These are phyloP conservation scores for Tetraselmis striata DNA, from an alignment of 139 green algal genomes.

Conservation along the genomic window DNA sequence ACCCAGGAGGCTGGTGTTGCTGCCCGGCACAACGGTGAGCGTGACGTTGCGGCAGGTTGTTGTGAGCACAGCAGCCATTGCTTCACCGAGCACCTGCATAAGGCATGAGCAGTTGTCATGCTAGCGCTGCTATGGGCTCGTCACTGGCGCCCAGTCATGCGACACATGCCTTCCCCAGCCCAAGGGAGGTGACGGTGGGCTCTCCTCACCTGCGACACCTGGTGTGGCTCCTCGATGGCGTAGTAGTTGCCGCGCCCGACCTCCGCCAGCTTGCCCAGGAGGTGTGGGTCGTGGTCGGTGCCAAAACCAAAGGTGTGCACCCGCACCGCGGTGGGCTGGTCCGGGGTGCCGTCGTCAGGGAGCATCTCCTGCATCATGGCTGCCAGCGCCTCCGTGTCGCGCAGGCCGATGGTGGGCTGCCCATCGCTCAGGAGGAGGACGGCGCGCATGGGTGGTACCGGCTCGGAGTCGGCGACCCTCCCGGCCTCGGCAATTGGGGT, in stretches of 20 bases:
- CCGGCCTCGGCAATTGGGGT: too few relatives aligned
- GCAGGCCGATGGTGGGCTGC: neutral
- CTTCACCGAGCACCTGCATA: neutral
- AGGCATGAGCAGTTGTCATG: too few relatives aligned
- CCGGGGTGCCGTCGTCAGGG: too few relatives aligned
- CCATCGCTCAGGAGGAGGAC: neutral
- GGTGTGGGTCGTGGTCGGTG: neutral
- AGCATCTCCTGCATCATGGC: neutral
- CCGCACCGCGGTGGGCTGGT: neutral
- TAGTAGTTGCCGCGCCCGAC: neutral
- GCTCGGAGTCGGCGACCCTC: too few relatives aligned
- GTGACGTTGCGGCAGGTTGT: neutral
- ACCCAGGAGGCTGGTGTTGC: too few relatives aligned
- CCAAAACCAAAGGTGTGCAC: neutral
- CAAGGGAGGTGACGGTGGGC: too few relatives aligned
- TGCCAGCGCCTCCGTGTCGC: neutral
- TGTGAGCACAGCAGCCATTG: neutral
- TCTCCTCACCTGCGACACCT: neutral
- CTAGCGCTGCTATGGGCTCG: too few relatives aligned
- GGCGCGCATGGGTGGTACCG: neutral
- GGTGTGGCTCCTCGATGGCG: neutral
- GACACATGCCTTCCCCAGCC: too few relatives aligned
- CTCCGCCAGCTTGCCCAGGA: neutral
- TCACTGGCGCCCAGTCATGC: too few relatives aligned
- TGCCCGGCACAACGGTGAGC: neutral